Conservation (phyloP, 2,329 filamentous ascomycete species). For the Aspergillus alliaceus region DNA sequence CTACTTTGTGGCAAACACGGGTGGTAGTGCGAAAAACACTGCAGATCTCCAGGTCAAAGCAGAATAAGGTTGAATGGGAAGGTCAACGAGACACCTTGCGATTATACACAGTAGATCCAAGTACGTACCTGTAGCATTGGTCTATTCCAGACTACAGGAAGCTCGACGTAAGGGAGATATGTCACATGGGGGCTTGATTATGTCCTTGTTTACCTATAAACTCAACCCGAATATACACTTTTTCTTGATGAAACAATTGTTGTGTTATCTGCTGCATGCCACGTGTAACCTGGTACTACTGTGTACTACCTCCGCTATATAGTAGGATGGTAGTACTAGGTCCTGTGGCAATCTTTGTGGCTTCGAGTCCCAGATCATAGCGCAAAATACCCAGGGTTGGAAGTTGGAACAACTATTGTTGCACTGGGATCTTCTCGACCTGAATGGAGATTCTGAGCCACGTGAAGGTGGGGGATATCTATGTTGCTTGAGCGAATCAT, state of each 20-base stretch:
- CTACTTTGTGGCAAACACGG: neutral
- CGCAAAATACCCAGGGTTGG: too few species aligned
- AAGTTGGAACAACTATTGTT: neutral
- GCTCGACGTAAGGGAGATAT: neutral
- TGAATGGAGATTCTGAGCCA: neutral
- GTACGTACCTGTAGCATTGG: neutral
- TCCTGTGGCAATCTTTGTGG: neutral
- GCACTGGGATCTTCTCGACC: neutral
- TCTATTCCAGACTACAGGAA: neutral
- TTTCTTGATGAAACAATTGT: neutral
- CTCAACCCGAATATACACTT: neutral
- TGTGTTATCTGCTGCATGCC: slow-evolving; percentile 2
- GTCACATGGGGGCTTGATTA: neutral
- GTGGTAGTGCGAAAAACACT: neutral
- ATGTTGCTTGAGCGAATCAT: neutral
- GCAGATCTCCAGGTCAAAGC: neutral
- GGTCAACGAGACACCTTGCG: neutral
- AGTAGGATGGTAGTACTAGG: neutral
- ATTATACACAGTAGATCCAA: neutral
- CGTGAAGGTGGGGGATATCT: neutral
- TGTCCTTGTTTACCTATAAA: too few species aligned
- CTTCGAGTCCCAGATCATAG: neutral
- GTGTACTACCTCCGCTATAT: neutral
- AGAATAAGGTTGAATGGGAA: neutral
- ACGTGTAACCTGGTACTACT: slow-evolving; percentile 5